Evolutionary conservation across 2,329 filamentous ascomycete species (phyloP).

Genomic region (Curvularia spicifera): DNA sequence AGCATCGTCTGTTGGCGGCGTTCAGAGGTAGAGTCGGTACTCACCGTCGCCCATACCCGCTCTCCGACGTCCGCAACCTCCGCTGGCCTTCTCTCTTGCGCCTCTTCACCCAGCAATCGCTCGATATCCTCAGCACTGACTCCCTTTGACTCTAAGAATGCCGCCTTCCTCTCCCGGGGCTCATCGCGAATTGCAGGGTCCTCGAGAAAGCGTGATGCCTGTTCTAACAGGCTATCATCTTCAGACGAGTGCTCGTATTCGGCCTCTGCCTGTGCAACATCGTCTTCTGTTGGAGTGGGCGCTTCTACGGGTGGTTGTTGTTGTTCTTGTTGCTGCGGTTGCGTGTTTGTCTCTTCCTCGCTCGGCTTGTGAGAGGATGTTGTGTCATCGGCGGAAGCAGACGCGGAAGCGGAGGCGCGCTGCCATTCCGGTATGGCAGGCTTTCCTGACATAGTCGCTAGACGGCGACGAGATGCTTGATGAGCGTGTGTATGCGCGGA

Average conservation of each 20-base stretch:
- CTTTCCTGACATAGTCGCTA: conserved; percentile 28
- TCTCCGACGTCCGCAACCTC: conserved; percentile 34
- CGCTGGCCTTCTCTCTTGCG: conserved; percentile 17
- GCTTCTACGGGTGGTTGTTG: conserved; percentile 20
- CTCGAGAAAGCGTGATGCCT: conserved; percentile 77
- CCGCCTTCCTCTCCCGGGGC: conserved; percentile 72
- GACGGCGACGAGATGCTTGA: not conserved
- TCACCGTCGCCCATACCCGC: conserved; percentile 39
- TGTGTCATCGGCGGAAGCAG: conserved; percentile 13
- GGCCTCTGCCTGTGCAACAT: conserved; percentile 8
- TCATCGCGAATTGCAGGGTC: conserved; percentile 75
- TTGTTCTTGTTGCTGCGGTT: conserved; percentile 8
- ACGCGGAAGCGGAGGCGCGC: conserved; percentile 22
- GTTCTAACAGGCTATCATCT: conserved; percentile 57
- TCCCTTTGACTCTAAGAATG: conserved; percentile 80
- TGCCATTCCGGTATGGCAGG: conserved; percentile 48
- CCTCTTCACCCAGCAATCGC: conserved; percentile 60
- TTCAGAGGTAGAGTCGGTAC: conserved; percentile 6
- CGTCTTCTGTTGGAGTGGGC: conserved; percentile 19
- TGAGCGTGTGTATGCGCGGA: not conserved
- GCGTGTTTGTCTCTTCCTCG: conserved; percentile 21
- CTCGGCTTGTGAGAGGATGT: conserved; percentile 16
- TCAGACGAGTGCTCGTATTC: conserved; percentile 10
- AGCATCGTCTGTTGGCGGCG: conserved; percentile 9
- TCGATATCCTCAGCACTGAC: conserved; percentile 71